phyloP scores from a whole-genome alignment of 352 stramenopile genomes.

The Phytophthora brassicae region DNA sequence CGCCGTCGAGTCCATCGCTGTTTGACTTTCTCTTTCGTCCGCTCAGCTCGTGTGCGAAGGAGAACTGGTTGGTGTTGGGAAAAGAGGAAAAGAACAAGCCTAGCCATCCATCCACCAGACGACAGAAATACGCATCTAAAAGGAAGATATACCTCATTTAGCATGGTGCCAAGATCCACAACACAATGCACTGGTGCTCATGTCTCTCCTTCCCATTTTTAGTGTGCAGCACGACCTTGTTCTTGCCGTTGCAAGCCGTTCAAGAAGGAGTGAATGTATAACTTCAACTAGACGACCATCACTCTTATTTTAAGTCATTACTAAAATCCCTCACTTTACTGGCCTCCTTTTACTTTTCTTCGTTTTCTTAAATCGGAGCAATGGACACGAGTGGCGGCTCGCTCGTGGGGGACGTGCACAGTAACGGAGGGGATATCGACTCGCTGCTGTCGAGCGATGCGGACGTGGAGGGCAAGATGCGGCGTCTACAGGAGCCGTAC shows the following conservation, averaged over 20 bases:
- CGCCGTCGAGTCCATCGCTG: conserved; percentile 21
- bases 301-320: too few relatives aligned
- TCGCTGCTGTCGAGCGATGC: conserved; percentile 57
- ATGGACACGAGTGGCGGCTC: conserved; percentile 27
- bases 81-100: conserved; percentile 1
- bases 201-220: conserved; percentile 10
- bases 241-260: conserved; percentile 21
- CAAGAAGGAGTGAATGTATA: conserved; percentile 1
- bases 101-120: background rate
- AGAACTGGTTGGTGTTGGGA: conserved; percentile 16
- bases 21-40: conserved; percentile 2
- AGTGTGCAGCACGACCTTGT: conserved; percentile 5
- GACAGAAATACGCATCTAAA: conserved; percentile 29
- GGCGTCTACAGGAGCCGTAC: conserved; percentile 65
- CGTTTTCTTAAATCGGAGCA: too few relatives aligned
- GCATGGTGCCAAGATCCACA: background rate
- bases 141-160: conserved; percentile 25
- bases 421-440: conserved; percentile 59
- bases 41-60: conserved; percentile 20
- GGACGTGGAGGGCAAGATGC: conserved; percentile 31
- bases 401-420: conserved; percentile 52
- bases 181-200: background rate
- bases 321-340: too few relatives aligned
- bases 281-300: conserved; percentile 2
- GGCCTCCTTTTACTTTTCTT: too few relatives aligned